Percentiles rank a stretch among this genome's conserved stretches.
Evolutionary conservation across 2,329 filamentous ascomycete species (phyloP).

Genomic region (Neofusicoccum kwambonambiense): DNA sequence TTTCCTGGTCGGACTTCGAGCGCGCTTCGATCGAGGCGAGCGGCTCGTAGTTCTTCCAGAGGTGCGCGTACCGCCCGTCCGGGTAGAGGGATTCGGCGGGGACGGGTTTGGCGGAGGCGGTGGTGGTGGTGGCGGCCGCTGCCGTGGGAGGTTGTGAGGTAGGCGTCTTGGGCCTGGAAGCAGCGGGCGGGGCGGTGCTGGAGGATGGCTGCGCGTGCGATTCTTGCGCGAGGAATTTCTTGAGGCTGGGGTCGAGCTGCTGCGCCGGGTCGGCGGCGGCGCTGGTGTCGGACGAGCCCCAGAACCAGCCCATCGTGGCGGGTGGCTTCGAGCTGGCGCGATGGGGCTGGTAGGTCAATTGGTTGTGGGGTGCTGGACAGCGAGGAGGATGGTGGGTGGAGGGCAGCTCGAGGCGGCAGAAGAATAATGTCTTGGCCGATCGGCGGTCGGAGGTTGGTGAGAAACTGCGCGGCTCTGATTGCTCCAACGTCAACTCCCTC

Average conservation of each 20-base stretch:
- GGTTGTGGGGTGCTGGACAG: neutral
- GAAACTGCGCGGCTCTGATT: neutral
- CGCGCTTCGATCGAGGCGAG: conserved; percentile 67
- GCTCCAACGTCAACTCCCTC: neutral
- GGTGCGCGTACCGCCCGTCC: conserved; percentile 74
- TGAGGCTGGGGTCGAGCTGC: conserved; percentile 78
- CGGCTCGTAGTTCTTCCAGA: conserved; percentile 90
- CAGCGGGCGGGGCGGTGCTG: conserved; percentile 30
- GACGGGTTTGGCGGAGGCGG: conserved; percentile 34
- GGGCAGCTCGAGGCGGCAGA: neutral
- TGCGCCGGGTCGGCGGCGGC: conserved; percentile 62
- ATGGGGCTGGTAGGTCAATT: neutral
- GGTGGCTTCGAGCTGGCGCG: neutral
- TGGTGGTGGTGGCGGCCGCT: neutral
- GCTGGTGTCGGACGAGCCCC: conserved; percentile 43
- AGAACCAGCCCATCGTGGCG: conserved; percentile 62
- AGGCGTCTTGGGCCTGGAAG: conserved; percentile 22
- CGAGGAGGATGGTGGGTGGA: neutral
- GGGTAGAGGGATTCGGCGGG: conserved; percentile 60
- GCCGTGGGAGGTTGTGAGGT: conserved; percentile 20
- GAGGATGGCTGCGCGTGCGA: conserved; percentile 51
- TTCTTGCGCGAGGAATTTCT: conserved; percentile 81
- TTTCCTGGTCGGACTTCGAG: conserved; percentile 73
- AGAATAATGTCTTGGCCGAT: neutral
- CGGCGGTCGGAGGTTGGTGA: neutral